These are phyloP conservation scores for Casuarina cunninghamiana DNA, from an alignment of 306 rosid species.

Conservation along the genomic window DNA sequence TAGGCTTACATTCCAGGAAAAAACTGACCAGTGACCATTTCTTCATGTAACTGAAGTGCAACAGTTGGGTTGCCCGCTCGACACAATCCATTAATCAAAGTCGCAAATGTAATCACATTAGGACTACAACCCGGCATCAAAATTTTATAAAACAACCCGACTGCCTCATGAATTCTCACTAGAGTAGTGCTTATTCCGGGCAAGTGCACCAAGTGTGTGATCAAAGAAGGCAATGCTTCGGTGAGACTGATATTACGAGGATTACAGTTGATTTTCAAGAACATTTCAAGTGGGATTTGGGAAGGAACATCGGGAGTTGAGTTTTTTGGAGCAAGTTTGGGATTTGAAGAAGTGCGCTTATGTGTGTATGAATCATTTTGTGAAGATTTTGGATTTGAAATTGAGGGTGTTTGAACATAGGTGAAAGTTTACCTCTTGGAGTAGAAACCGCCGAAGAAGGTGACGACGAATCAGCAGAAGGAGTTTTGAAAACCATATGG, in stretches of 20 bases:
- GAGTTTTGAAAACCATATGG: constrained; percentile 19
- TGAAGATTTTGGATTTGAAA: constrained; percentile 4
- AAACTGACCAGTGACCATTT: constrained; percentile 31
- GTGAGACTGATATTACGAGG: constrained; percentile 16
- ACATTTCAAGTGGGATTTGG: constrained; percentile 17
- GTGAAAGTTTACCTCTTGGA: constrained; percentile 20
- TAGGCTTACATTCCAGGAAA: constrained; percentile 33
- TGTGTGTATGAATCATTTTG: constrained; percentile 5
- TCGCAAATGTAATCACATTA: constrained; percentile 30
- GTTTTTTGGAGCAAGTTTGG: constrained; percentile 1
- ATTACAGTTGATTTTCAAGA: constrained; percentile 32
- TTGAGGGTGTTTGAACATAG: constrained; percentile 18
- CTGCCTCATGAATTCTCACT: constrained; percentile 37
- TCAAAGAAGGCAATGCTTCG: constrained; percentile 34
- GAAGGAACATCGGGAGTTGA: background rate
- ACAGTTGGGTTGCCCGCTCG: constrained; percentile 28
- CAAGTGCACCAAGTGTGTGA: constrained; percentile 36
- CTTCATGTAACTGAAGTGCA: constrained; percentile 42
- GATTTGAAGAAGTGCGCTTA: constrained; percentile 10
- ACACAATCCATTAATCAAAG: constrained; percentile 48
- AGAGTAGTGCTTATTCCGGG: constrained; percentile 39
- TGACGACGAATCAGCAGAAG: background rate
- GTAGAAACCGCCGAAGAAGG: constrained; percentile 4
- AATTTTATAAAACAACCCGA: constrained; percentile 32
- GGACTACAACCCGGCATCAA: constrained; percentile 38